phyloP scores from a whole-genome alignment of 352 stramenopile species.

The Peronosclerospora sorghi region DNA sequence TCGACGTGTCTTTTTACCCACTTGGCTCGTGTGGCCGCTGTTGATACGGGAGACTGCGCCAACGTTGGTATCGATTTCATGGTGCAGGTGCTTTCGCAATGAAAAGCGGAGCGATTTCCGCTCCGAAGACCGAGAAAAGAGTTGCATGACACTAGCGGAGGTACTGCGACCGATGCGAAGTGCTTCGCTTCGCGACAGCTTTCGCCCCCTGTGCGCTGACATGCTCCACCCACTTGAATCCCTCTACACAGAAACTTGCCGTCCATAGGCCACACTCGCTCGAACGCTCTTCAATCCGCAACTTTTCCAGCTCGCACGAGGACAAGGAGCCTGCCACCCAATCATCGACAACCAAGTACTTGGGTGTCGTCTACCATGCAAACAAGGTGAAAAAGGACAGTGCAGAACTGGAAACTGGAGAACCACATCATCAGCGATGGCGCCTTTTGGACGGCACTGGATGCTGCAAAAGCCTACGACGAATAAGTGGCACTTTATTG shows the following conservation, averaged over 20 bases:
- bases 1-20: no score
- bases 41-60: no score
- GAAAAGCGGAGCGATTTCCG: no score
- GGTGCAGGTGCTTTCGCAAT: no score
- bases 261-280: background rate
- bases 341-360: conserved; percentile 26
- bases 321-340: background rate
- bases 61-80: no score
- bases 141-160: no score
- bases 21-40: no score
- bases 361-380: conserved; percentile 57
- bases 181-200: conserved; percentile 1
- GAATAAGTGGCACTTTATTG: conserved; percentile 74
- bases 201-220: background rate
- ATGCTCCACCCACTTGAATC: background rate
- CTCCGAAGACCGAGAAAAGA: no score
- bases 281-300: background rate
- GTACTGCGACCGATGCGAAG: no score
- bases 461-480: conserved; percentile 74
- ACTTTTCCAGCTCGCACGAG: conserved; percentile 12
- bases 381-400: conserved; percentile 79
- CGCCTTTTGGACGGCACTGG: conserved; percentile 71
- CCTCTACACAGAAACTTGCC: background rate
- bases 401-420: conserved; percentile 59
- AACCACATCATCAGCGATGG: conserved; percentile 61